These are phyloP conservation scores for Pythium sp. DNA, from an alignment of 352 stramenopile species.

Conservation along the genomic window DNA sequence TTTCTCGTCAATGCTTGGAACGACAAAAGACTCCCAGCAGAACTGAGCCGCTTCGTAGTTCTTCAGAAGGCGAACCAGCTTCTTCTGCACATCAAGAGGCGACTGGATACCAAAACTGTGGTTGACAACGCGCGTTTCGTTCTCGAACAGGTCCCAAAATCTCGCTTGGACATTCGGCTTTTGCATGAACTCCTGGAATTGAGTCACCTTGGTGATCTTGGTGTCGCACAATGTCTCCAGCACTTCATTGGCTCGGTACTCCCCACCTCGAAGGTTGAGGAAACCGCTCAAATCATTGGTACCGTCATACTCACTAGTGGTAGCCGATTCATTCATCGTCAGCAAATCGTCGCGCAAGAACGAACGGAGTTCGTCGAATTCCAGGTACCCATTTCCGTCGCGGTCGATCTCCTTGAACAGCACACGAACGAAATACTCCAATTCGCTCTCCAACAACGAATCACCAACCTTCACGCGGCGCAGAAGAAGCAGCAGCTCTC, in stretches of 20 bases:
- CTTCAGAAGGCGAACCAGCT: constrained; percentile 65
- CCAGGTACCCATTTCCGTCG: constrained; percentile 87
- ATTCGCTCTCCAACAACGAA: constrained; percentile 56
- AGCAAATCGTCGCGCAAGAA: constrained; percentile 57
- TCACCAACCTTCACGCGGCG: constrained; percentile 64
- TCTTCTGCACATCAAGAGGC: constrained; percentile 66
- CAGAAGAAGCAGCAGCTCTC: constrained; percentile 59
- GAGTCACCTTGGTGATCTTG: constrained; percentile 41
- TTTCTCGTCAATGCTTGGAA: constrained; percentile 36
- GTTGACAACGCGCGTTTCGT: constrained; percentile 47
- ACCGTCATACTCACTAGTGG: constrained; percentile 29
- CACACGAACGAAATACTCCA: constrained; percentile 60
- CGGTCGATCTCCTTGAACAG: constrained; percentile 92
- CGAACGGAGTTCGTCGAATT: constrained; percentile 94
- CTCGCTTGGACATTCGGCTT: constrained; percentile 38
- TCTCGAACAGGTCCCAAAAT: constrained; percentile 68
- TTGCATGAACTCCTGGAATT: constrained; percentile 50
- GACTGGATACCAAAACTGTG: constrained; percentile 36
- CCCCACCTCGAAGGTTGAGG: constrained; percentile 62
- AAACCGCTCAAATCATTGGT: constrained; percentile 50
- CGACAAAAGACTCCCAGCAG: constrained; percentile 56
- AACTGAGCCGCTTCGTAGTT: constrained; percentile 67
- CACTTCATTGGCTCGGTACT: constrained; percentile 64
- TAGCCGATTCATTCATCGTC: constrained; percentile 13
- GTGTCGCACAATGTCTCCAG: constrained; percentile 58